Conservation (phyloP, 805 yeast species). For the Saccharomyces paradoxus region DNA sequence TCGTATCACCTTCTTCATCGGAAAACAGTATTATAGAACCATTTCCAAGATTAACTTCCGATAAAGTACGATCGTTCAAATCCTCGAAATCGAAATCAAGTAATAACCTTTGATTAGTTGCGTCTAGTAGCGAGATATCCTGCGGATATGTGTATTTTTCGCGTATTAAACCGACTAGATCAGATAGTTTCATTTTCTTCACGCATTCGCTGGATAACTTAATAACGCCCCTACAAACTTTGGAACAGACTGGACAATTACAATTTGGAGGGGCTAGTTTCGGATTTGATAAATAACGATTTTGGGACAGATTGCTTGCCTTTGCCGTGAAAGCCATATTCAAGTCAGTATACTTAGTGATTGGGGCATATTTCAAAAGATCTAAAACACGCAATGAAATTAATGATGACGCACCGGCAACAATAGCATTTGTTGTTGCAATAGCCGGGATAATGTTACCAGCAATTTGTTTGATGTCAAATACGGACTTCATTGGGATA, state of each 20-base stretch:
- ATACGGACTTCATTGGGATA: constrained; percentile 65
- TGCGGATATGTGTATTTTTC: constrained; percentile 43
- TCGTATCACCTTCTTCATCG: constrained; percentile 63
- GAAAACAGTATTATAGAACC: constrained; percentile 64
- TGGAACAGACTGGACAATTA: constrained; percentile 60
- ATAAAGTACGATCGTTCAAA: constrained; percentile 43
- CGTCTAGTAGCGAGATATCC: constrained; percentile 28
- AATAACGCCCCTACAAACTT: constrained; percentile 44
- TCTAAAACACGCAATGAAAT: constrained; percentile 53
- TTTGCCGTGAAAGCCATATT: constrained; percentile 45
- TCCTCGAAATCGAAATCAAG: constrained; percentile 89
- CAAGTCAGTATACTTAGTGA: constrained; percentile 31
- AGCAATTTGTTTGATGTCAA: constrained; percentile 88
- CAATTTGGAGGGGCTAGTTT: constrained; percentile 54
- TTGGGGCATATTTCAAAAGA: constrained; percentile 27
- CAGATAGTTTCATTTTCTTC: constrained; percentile 33
- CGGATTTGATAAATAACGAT: constrained; percentile 60
- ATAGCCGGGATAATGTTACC: constrained; percentile 98
- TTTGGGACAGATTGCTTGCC: constrained; percentile 35
- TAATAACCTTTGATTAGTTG: constrained; percentile 44
- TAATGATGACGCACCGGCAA: constrained; percentile 80
- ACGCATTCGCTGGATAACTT: constrained; percentile 26
- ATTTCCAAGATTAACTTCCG: constrained; percentile 43
- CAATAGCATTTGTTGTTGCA: constrained; percentile 93
- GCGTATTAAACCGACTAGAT: constrained; percentile 45